Base-by-base conservation (phyloP, 2,329 filamentous ascomycete species). In the Bisporella sp. region DNA sequence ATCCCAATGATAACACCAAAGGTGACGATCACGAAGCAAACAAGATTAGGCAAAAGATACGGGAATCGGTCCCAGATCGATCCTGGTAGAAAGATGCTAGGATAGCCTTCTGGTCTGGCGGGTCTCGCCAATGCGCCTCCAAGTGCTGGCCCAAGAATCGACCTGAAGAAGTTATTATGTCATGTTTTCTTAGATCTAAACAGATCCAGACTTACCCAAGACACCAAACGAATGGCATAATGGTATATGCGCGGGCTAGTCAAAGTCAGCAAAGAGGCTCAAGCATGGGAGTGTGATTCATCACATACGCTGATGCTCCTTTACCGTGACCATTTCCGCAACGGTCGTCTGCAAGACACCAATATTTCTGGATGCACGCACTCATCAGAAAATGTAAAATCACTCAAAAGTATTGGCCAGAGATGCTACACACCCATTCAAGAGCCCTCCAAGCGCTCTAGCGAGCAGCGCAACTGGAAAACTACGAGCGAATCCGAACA, bases 221-320 rank as follows among this genome's bases (percentile, higher is more conserved):
- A 66, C 91, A 96, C 93, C 93, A 99, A 30, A 97, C 89, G 66
- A 96, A 89, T 5, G 93, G 93, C 90, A 99, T 96, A 59, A 97
- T 91, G 9, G 92, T 89, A 71, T 95, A 99, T 46, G 92, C 93
- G 61, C 89, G 88, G 59, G 91, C 87, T 90, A 54, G 51, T 48
- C 48, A 46, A 59, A 51, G 60, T 66, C 57, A 66, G 59, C 44
- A 55, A 47, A 46, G 51, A 41, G 43, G 61, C 73, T 58, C 68
- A 63, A 46, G n/a, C 29, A 9, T 6, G 31, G 31, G 21, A n/a
- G 51, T 46, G 29, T 57, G 46, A 56, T 40, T 31, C 40, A 40
- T 53, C 41, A 70, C 85, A 70, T 69, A 89, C 86, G 87, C 68
- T 97, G 91, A 66, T 97, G 90, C 68, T 92, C 87, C 70, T 96